These are phyloP conservation scores for Rauvolfia tetraphylla DNA, from an alignment of 257 asterid species.

Conservation along the genomic window DNA sequence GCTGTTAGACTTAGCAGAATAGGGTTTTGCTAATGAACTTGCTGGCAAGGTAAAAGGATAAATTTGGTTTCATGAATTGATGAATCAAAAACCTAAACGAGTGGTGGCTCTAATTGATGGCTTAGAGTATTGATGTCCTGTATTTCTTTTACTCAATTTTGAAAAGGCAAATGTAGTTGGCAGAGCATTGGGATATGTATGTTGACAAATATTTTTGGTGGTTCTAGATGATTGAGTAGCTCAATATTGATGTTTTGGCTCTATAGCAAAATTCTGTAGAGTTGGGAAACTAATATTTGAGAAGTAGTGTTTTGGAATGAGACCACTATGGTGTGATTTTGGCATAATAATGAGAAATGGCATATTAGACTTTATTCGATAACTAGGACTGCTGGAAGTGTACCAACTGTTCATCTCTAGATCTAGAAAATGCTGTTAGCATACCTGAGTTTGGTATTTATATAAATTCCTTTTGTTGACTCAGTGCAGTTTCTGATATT, in stretches of 20 bases:
- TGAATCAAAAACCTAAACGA: not conserved
- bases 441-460: not conserved
- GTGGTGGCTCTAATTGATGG: not conserved
- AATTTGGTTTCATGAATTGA: not conserved
- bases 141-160: not conserved
- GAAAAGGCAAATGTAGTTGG: not conserved
- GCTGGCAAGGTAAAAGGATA: not conserved
- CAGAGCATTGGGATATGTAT: not conserved
- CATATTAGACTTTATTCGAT: not conserved
- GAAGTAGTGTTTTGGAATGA: not conserved
- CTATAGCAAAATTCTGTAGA: not conserved
- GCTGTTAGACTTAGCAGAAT: not conserved
- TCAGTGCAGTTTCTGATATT: constrained; percentile 7
- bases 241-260: not conserved
- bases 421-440: not conserved
- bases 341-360: not conserved
- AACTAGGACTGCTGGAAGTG: not conserved
- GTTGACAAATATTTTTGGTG: not conserved
- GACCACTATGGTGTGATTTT: not conserved
- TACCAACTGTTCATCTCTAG: too few relatives aligned
- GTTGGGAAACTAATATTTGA: not conserved
- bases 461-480: constrained; percentile 10
- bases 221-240: not conserved
- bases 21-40: not conserved
- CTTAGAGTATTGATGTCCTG: not conserved